Evolutionary conservation across 805 yeast species (phyloP), one percentile per base, ranked within the genome.

Genomic region (Priceomyces melissophilus): DNA sequence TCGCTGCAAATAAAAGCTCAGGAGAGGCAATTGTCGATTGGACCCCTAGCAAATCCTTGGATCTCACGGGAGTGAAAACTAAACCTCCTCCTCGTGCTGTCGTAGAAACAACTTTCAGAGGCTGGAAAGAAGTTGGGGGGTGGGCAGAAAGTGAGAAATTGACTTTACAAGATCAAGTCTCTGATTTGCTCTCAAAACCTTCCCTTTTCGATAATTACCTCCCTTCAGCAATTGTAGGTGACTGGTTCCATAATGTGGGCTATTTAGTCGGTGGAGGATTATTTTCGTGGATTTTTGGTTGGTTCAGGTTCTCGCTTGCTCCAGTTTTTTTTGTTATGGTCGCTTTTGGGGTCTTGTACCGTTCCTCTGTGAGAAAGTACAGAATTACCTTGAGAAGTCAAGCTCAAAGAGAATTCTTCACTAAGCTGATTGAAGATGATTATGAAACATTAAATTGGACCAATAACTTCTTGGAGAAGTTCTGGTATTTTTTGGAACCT

Each of bases 391-490:
- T 88, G 47, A 78, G 96, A 55, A 89, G 88, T 47, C 81, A 78
- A 42, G 84, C 93, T 23, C 90, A 88, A 56, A 80, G 96, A 51
- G 96, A 91, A 57, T 80, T 85, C 55, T 82, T 93, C 12, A 79
- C 88, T 35, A 80, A 79, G 55, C 77, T 77, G 35, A 82, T 90
- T 48, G 98, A 93, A 63, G 78, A 81, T 55, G 97, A 91, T 59
- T 83, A 82, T 50, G 99, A 93, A 66, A 76, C 96, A 5, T 79
- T 93, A 85, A 97, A 93, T 57, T 93, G 99, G 99, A 70, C 87
- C 49, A 93, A 93, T 62, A 78, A 80, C 17, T 84, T 95, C 54
- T 61, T 95, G 64, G 90, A 84, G 57, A 90, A 89, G 64, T 90
- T 87, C 62, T 93, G 99, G 99, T 70, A 79, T 41, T 87, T 75